Percentiles rank a stretch among this genome's conserved stretches.
Evolutionary conservation across 2,329 filamentous ascomycete genomes (phyloP).

Genomic region (Calonectria multiphialidica): DNA sequence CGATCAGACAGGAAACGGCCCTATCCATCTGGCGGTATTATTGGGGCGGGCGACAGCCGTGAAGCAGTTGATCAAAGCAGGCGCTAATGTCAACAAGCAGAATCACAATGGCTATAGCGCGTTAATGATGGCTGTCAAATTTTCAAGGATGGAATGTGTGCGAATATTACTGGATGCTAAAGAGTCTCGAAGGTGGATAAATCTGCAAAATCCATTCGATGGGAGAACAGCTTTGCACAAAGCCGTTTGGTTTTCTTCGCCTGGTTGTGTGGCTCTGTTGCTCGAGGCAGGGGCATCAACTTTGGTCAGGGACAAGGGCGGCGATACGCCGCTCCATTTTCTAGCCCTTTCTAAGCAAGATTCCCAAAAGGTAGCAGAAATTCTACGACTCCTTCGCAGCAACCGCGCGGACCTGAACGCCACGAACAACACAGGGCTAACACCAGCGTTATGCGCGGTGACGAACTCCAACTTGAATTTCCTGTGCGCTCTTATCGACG

Average conservation of each 20-base stretch:
- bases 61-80: not conserved
- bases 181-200: not conserved
- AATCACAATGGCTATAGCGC: rapidly evolving
- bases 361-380: not conserved
- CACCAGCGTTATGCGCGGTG: not conserved
- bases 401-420: not conserved
- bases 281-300: slow-evolving; percentile 12
- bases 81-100: slow-evolving; percentile 9
- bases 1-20: rapidly evolving
- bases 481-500: slow-evolving; percentile 2
- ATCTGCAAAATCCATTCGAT: not conserved
- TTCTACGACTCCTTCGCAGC: not conserved
- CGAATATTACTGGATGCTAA: not conserved
- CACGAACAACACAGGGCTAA: rapidly evolving
- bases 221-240: not conserved
- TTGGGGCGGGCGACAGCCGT: rapidly evolving
- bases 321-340: not conserved
- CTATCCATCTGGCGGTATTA: rapidly evolving
- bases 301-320: rapidly evolving
- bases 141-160: not conserved
- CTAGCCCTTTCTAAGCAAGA: not conserved
- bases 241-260: not conserved
- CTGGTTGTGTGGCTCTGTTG: not conserved
- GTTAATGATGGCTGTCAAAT: not conserved
- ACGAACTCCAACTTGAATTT: rapidly evolving